Evolutionary conservation across 208 protist species (phyloP), one percentile per base, ranked within the genome.

Genomic region (Leishmania arabica): DNA sequence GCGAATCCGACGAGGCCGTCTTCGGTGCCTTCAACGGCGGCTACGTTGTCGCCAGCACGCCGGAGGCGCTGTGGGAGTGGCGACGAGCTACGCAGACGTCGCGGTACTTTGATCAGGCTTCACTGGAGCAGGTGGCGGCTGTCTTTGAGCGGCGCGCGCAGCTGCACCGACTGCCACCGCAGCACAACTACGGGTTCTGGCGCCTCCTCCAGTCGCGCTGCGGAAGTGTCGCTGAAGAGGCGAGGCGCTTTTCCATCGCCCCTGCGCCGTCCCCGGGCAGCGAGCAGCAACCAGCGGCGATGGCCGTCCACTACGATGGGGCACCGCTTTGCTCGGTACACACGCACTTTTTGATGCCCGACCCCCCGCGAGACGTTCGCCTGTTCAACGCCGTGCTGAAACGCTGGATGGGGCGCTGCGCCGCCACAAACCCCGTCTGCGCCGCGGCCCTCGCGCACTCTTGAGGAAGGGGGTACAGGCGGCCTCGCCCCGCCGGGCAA

Each of bases 121-220:
- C 91, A 0, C 83, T 97, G 24, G 92, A 97, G 78, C 81, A 75
- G 54, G 86, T 95, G 17, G 89, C 91, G 2, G 87, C 78, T 11
- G 31, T 73, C 65, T 92, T 90, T 75, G 51, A 76, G 64, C 53
- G 60, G 9, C 51, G 70, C 37, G 82, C 31, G 60, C 76, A 69
- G 60, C 77, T 93, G 65, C 81, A 89, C 73, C 79, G 87, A 45
- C 78, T 95, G 17, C 89, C 91, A 31, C 85, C 86, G 49, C 90
- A 96, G 72, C 89, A 93, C 84, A 97, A 97, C 84, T 97, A 95
- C 81, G 92, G 92, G 0, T 97, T 91, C 77, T 97, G 94, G 94
- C 90, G 94, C n/a, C 78, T 97, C 45, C 83, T 94, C 58, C 92
- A 96, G 66, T 78, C 86, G 6, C 75, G 70, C 3, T 60, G 77